These are phyloP conservation scores for Chamaenerion angustifolium DNA, from an alignment of 345 rosid species.

Conservation along the genomic window DNA sequence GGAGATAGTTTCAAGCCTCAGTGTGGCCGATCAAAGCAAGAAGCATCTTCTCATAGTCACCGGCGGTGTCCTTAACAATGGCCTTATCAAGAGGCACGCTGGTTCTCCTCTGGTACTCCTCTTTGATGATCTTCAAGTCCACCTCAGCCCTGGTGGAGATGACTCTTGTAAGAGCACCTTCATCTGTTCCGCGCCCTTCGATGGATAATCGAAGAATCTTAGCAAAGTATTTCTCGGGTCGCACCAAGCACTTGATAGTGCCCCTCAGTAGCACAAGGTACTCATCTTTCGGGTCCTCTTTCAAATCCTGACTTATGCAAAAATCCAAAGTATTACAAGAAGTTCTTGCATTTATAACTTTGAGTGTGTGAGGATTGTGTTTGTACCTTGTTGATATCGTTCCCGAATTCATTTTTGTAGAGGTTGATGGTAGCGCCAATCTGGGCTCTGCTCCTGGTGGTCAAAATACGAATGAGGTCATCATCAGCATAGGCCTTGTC, in stretches of 20 bases:
- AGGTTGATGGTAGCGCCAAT: conserved; percentile 60
- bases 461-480: conserved; percentile 64
- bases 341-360: too few species aligned
- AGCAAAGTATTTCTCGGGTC: conserved; percentile 80
- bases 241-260: conserved; percentile 58
- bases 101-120: conserved; percentile 63
- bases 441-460: conserved; percentile 81
- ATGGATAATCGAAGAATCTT: conserved; percentile 61
- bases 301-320: conserved; percentile 33
- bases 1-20: background rate
- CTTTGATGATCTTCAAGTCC: conserved; percentile 72
- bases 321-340: background rate
- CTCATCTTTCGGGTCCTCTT: conserved; percentile 51
- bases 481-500: conserved; percentile 62
- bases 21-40: conserved; percentile 56
- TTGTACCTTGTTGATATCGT: conserved; percentile 60
- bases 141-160: conserved; percentile 69
- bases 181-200: conserved; percentile 71
- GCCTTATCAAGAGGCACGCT: conserved; percentile 60
- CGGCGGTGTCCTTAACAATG: conserved; percentile 59
- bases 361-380: background rate
- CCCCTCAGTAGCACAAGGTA: conserved; percentile 61
- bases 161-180: conserved; percentile 67
- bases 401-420: conserved; percentile 55
- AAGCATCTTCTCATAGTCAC: conserved; percentile 71